phyloP scores from a whole-genome alignment of 164 flowering plant species.

The Kalanchoe fedtschenkoi region DNA sequence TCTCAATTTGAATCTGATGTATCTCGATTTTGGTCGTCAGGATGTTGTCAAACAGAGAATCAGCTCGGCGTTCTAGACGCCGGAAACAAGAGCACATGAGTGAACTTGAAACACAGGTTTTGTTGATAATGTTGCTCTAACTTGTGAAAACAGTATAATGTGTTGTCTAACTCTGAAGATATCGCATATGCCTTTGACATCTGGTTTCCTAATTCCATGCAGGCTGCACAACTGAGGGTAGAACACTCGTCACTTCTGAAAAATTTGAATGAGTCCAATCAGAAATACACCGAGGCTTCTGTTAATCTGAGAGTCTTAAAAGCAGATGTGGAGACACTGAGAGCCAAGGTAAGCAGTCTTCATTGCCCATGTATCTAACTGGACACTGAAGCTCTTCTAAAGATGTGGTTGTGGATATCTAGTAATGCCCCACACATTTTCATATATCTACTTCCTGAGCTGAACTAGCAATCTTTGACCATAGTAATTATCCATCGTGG shows the following conservation, averaged over 20 bases:
- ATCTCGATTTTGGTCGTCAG: conserved; percentile 12
- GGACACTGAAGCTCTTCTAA: background rate
- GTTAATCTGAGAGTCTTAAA: conserved; percentile 35
- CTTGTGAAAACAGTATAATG: background rate
- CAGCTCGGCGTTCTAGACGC: conserved; percentile 41
- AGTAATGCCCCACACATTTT: background rate
- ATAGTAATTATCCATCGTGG: background rate
- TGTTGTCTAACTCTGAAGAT: background rate
- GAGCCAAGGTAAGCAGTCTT: conserved; percentile 25
- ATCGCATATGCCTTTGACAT: no score
- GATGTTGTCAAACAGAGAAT: conserved; percentile 45
- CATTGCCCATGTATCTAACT: background rate
- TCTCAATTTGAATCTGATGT: background rate
- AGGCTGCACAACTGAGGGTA: conserved; percentile 30
- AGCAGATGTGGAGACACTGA: conserved; percentile 36
- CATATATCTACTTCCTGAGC: no score
- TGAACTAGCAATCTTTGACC: background rate
- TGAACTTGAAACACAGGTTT: conserved; percentile 37
- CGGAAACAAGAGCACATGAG: conserved; percentile 35
- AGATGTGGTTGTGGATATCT: background rate
- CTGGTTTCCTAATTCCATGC: background rate
- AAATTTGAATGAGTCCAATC: conserved; percentile 22
- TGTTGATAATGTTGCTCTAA: background rate
- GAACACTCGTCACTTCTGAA: conserved; percentile 27
- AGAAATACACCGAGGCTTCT: conserved; percentile 25